These are phyloP conservation scores for Suhomyces bribrorum DNA, from an alignment of 1,139 yeast species.

Conservation along the genomic window DNA sequence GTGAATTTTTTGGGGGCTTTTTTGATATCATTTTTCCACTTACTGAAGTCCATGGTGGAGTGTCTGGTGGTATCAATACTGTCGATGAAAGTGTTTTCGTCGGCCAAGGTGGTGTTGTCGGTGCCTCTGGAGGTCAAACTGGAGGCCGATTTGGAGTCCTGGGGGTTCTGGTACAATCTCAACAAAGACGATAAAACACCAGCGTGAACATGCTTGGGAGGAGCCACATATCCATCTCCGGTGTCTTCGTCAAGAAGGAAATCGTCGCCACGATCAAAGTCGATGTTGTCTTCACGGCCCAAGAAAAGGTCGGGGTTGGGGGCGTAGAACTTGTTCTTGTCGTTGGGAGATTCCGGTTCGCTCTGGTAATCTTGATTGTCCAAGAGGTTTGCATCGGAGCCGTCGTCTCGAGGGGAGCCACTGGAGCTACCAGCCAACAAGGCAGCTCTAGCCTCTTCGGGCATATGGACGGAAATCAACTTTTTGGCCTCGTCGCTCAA, in stretches of 20 bases:
- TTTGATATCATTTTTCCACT: conserved; percentile 29
- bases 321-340: conserved; percentile 29
- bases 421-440: conserved; percentile 5
- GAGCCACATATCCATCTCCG: conserved; percentile 57
- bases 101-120: conserved; percentile 16
- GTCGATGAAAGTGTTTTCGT: conserved; percentile 19
- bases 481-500: conserved; percentile 45
- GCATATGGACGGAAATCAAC: conserved; percentile 40
- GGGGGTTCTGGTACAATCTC: conserved; percentile 57
- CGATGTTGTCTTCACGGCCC: conserved; percentile 32
- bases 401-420: conserved; percentile 3
- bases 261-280: conserved; percentile 36
- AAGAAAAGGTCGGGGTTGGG: conserved; percentile 50
- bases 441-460: conserved; percentile 17
- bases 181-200: conserved; percentile 81
- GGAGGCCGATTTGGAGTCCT: conserved; percentile 32
- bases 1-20: conserved; percentile 23
- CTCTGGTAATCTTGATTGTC: conserved; percentile 10
- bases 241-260: conserved; percentile 39
- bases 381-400: conserved; percentile 14
- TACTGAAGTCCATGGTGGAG: conserved; percentile 25
- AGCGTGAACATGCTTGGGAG: conserved; percentile 73
- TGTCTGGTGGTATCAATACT: conserved; percentile 5
- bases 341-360: conserved; percentile 9
- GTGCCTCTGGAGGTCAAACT: conserved; percentile 24